phyloP scores from a whole-genome alignment of 108 stramenopile genomes.

The Conticribra weissflogii region DNA sequence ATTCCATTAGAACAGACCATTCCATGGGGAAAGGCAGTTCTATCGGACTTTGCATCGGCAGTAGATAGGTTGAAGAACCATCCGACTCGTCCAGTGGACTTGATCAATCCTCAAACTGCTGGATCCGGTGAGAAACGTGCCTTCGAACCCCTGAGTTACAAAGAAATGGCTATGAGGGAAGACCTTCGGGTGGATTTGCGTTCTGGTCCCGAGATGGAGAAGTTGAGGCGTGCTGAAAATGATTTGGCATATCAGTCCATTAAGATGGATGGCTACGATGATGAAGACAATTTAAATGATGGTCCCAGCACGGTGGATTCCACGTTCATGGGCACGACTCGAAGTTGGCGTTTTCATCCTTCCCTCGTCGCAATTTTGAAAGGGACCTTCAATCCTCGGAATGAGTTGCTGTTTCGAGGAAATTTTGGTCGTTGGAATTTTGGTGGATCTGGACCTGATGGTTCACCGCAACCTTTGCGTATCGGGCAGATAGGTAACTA shows the following conservation, averaged over 20 bases:
- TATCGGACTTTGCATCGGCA: constrained; percentile 64
- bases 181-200: constrained; percentile 82
- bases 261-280: background rate
- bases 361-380: constrained; percentile 65
- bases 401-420: constrained; percentile 52
- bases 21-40: constrained; percentile 65
- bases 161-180: constrained; percentile 88
- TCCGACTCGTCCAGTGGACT: constrained; percentile 56
- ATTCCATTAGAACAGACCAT: constrained; percentile 55
- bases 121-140: background rate
- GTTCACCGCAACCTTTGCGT: constrained; percentile 70
- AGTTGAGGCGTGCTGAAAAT: constrained; percentile 37
- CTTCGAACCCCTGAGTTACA: constrained; percentile 67
- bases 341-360: constrained; percentile 62
- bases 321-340: constrained; percentile 9
- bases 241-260: background rate
- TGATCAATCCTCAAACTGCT: constrained; percentile 56
- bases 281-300: constrained; percentile 8
- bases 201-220: constrained; percentile 60
- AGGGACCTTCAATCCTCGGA: constrained; percentile 65
- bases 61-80: constrained; percentile 50
- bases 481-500: constrained; percentile 67
- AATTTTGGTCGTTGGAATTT: constrained; percentile 90
- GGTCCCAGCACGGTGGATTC: constrained; percentile 38
- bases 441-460: constrained; percentile 81